Evolutionary conservation across 257 asterid genomes (phyloP).

Genomic region (Hygrophila difformis): DNA sequence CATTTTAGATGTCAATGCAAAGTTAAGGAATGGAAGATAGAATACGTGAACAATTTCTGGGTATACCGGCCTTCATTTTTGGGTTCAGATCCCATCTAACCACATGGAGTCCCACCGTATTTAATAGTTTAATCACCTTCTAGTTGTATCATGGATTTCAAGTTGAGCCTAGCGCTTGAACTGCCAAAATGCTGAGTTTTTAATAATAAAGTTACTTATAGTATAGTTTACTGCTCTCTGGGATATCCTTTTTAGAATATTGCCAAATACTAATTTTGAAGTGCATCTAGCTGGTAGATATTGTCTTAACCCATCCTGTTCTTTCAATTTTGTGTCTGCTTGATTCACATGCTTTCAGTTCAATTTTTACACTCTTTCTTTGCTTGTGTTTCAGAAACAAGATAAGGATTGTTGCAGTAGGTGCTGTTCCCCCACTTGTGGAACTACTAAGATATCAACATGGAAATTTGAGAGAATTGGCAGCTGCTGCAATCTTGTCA

Average conservation of each 20-base stretch:
- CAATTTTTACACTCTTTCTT: conserved; percentile 11
- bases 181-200: too few relatives aligned
- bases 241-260: too few relatives aligned
- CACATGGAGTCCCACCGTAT: too few relatives aligned
- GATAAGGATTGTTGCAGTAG: conserved; percentile 60
- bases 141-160: background rate
- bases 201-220: background rate
- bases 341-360: background rate
- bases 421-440: conserved; percentile 71
- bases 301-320: background rate
- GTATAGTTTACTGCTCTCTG: background rate
- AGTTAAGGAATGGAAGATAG: background rate
- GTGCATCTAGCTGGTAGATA: background rate
- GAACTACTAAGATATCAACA: conserved; percentile 59
- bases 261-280: background rate
- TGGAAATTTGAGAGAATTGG: conserved; percentile 63
- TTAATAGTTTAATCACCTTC: too few relatives aligned
- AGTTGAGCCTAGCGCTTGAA: too few relatives aligned
- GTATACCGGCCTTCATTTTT: too few relatives aligned
- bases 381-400: conserved; percentile 52
- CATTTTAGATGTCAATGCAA: background rate
- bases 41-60: background rate
- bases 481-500: conserved; percentile 72
- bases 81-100: too few relatives aligned
- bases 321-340: conserved; percentile 12